Conservation (phyloP, 2,329 filamentous ascomycete species). For the Fusarium sp. region DNA sequence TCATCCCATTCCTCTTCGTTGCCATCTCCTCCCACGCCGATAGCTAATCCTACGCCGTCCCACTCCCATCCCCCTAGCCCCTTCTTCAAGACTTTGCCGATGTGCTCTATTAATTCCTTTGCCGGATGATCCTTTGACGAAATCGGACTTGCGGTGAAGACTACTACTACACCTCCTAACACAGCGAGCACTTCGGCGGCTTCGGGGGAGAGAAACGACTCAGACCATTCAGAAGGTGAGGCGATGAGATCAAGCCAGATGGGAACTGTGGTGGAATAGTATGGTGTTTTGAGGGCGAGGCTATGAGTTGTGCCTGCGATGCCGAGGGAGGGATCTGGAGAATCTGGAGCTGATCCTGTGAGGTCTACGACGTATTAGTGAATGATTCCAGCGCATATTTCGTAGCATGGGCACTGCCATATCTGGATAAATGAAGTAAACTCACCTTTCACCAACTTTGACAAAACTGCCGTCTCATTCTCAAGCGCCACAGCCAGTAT, state of each 20-base stretch:
- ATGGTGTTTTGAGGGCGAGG: conserved; percentile 64
- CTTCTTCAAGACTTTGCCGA: conserved; percentile 64
- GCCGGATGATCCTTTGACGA: conserved; percentile 33
- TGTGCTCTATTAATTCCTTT: conserved; percentile 58
- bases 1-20: conserved; percentile 70
- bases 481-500: conserved; percentile 66
- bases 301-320: conserved; percentile 69
- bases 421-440: not conserved
- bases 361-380: conserved; percentile 54
- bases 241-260: conserved; percentile 73
- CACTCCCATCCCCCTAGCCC: conserved; percentile 69
- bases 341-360: conserved; percentile 55
- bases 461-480: conserved; percentile 57
- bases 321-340: conserved; percentile 49
- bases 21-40: conserved; percentile 61
- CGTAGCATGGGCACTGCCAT: not conserved
- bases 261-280: conserved; percentile 69
- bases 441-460: conserved; percentile 63
- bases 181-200: conserved; percentile 69
- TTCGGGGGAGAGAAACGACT: conserved; percentile 67
- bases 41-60: conserved; percentile 70
- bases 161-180: conserved; percentile 66
- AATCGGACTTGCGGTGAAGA: conserved; percentile 45
- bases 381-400: not conserved
- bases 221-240: conserved; percentile 62